phyloP scores from a whole-genome alignment of 805 yeast species.

The Saccharomyces paradoxus region DNA sequence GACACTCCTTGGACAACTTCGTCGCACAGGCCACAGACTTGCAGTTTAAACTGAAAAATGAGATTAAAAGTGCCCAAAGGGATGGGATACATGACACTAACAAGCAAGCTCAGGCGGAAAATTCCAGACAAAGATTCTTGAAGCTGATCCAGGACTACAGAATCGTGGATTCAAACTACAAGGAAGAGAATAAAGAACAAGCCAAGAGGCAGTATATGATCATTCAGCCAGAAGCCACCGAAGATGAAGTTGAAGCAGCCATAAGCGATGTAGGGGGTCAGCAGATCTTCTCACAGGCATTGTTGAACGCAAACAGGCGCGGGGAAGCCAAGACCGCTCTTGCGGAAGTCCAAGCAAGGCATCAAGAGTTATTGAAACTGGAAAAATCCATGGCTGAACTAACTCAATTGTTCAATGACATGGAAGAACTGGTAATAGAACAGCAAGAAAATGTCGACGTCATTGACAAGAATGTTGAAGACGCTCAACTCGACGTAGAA shows the following conservation, averaged over 20 bases:
- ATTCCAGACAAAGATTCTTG: constrained; percentile 76
- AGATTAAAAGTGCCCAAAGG: constrained; percentile 71
- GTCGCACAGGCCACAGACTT: constrained; percentile 71
- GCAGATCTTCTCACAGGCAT: constrained; percentile 91
- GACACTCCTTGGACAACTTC: constrained; percentile 68
- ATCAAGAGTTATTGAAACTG: constrained; percentile 86
- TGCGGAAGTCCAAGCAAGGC: constrained; percentile 92
- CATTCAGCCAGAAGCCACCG: constrained; percentile 78
- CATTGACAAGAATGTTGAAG: constrained; percentile 69
- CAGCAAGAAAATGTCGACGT: constrained; percentile 84
- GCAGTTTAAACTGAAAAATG: constrained; percentile 63
- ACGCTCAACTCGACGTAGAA: constrained; percentile 86
- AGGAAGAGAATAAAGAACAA: constrained; percentile 74
- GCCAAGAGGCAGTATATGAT: constrained; percentile 90
- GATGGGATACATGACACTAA: constrained; percentile 64
- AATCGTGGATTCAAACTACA: constrained; percentile 75
- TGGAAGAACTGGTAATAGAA: constrained; percentile 93
- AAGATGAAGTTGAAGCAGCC: constrained; percentile 75
- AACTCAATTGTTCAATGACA: constrained; percentile 87
- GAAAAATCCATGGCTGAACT: constrained; percentile 94
- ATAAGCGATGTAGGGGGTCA: constrained; percentile 78
- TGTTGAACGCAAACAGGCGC: constrained; percentile 75
- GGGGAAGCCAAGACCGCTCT: constrained; percentile 94
- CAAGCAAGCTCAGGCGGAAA: constrained; percentile 85
- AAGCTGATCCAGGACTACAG: constrained; percentile 80